Base-by-base conservation (phyloP, 2,329 filamentous ascomycete genomes). In the Orbilia brochopaga region DNA sequence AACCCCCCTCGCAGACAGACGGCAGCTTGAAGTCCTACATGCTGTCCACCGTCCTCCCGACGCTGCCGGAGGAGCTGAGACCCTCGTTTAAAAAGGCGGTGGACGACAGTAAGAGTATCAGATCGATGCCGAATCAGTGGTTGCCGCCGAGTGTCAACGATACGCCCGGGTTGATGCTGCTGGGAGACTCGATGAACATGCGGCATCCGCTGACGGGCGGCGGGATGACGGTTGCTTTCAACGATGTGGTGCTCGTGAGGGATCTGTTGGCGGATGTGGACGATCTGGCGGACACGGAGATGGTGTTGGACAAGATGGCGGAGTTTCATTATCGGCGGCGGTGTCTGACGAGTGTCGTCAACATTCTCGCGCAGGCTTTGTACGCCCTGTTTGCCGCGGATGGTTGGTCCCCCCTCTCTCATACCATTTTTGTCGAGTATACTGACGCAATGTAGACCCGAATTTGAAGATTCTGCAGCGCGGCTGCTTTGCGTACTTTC, bases 131-230 rank as follows among this genome's bases (percentile, higher is more conserved):
- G 58, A 99, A 97, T 81, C 93, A 89, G 73, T 99, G 90, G 84
- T 86, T 99, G 1, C 92, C 94, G 3, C 87, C 94, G 0, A 85
- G 87, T 0, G 90, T 89, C 70, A 89, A 90, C 78, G 85, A 83
- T 50, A 85, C 85, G 10, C 85, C 87, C 0, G 91, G 91, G 2
- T 81, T 96, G 70, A 84, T 96, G 54, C 83, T 99, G 37, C 84
- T 97, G 7, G 94, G 94, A 69, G 94, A 99, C 79, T 93, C 94
- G 13, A 88, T 96, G 84, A 99, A 99, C 82, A 99, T 99, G 94
- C 90, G 94, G n/a, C 94, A 99, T 81, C 94, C 94, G 1, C 84
- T 99, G 11, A 99, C 94, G 0, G 94, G 94, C 59, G 94, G 94
- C 75, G 94, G 94, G 76, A 99, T 99, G 94, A 97, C 93, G 0